A percentile compares a stretch with the other conserved stretches of the same genome.
Evolutionary conservation across 768 basidiomycete genomes (phyloP).

Genomic region (Lanmaoa pseudosensibilis): DNA sequence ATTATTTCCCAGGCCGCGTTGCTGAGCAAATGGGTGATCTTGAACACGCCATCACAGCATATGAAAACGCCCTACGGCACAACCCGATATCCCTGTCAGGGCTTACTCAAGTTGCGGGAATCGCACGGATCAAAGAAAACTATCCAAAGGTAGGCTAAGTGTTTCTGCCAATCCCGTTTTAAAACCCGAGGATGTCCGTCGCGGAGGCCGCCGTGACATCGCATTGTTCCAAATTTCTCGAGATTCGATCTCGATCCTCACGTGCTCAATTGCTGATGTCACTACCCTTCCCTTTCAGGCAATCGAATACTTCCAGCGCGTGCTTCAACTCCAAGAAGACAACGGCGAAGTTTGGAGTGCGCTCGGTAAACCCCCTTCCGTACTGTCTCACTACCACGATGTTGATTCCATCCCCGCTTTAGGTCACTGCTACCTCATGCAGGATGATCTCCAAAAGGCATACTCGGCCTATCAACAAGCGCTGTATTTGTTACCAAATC

Average conservation of each 20-base stretch:
- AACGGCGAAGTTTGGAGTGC: slow-evolving; percentile 99
- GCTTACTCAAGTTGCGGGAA: slow-evolving; percentile 91
- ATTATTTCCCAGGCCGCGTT: slow-evolving; percentile 69
- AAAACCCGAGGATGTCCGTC: slow-evolving; percentile 36
- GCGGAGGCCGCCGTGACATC: slow-evolving; percentile 24
- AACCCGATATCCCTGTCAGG: slow-evolving; percentile 89
- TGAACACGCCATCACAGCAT: slow-evolving; percentile 88
- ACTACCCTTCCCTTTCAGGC: slow-evolving; percentile 56
- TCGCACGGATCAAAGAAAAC: slow-evolving; percentile 96
- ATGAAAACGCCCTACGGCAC: slow-evolving; percentile 94
- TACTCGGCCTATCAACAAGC: slow-evolving; percentile 99
- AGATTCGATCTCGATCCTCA: slow-evolving; percentile 34
- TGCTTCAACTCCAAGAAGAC: slow-evolving; percentile 86
- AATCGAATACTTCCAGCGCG: slow-evolving; percentile 94
- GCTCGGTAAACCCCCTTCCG: slow-evolving; percentile 56
- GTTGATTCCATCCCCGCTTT: slow-evolving; percentile 17
- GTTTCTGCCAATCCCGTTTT: slow-evolving; percentile 32
- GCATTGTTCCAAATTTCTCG: slow-evolving; percentile 18
- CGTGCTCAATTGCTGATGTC: slow-evolving; percentile 33
- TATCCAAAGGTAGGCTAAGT: slow-evolving; percentile 76
- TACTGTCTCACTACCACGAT: slow-evolving; percentile 13
- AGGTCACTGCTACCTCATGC: slow-evolving; percentile 99
- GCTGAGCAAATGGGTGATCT: slow-evolving; percentile 95
- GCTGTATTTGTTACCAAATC: slow-evolving; percentile 91
- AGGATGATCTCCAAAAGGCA: slow-evolving; percentile 97